Evolutionary conservation across 805 yeast genomes (phyloP).

Genomic region (Yarrowia phangngaensis): DNA sequence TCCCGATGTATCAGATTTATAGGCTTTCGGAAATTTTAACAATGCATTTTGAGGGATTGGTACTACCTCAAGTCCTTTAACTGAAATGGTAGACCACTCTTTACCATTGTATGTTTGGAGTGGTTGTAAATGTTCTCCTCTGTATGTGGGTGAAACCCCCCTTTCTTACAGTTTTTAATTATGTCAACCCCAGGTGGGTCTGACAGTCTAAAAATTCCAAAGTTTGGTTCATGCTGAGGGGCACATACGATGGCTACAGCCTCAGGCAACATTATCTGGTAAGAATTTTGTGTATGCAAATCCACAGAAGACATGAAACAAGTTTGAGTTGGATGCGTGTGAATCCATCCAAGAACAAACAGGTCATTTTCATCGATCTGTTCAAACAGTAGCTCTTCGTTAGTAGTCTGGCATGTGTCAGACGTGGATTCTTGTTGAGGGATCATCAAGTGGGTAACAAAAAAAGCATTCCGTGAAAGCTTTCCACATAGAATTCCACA

Average conservation of each 20-base stretch:
- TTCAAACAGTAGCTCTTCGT: slow-evolving; percentile 57
- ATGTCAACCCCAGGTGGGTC: slow-evolving; percentile 62
- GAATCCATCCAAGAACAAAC: slow-evolving; percentile 71
- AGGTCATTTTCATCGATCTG: slow-evolving; percentile 53
- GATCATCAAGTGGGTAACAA: slow-evolving; percentile 56
- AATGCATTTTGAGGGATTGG: no score
- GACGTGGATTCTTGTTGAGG: slow-evolving; percentile 62
- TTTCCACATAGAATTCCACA: slow-evolving; percentile 66
- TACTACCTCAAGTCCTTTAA: slow-evolving; percentile 48
- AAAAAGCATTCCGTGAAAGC: slow-evolving; percentile 57
- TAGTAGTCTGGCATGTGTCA: slow-evolving; percentile 58
- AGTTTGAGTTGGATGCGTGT: slow-evolving; percentile 71
- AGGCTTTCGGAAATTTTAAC: no score
- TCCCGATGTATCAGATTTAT: no score
- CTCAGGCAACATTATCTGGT: slow-evolving; percentile 67
- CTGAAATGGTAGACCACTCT: slow-evolving; percentile 47
- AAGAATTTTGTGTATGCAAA: slow-evolving; percentile 63
- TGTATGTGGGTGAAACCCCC: slow-evolving; percentile 61
- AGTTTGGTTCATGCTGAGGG: slow-evolving; percentile 47
- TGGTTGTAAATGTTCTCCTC: slow-evolving; percentile 49
- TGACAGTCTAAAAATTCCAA: slow-evolving; percentile 58
- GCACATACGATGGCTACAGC: slow-evolving; percentile 66
- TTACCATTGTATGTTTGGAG: slow-evolving; percentile 54
- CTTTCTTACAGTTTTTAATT: slow-evolving; percentile 48
- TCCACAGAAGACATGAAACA: slow-evolving; percentile 65